Conservation (phyloP, 2,329 filamentous ascomycete genomes). For the Venturia carpophila region DNA sequence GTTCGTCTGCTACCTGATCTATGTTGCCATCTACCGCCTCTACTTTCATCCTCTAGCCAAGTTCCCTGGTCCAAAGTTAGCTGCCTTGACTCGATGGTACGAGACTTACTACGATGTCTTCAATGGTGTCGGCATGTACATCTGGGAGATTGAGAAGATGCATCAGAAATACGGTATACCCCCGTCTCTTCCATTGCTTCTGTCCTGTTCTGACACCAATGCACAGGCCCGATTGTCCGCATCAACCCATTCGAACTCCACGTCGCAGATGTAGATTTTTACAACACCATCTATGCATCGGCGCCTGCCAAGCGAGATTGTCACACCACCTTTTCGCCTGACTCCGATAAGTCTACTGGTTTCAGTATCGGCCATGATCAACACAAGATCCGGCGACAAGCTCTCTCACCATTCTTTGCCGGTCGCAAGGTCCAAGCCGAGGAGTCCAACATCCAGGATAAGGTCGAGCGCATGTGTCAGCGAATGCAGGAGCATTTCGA, state of each 20-base stretch:
- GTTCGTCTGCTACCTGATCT: conserved; percentile 2
- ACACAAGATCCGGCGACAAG: conserved; percentile 28
- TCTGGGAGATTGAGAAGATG: conserved; percentile 14
- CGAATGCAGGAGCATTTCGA: background rate
- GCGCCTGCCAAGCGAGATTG: conserved; percentile 6
- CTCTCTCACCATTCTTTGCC: conserved; percentile 30
- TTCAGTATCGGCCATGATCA: conserved; percentile 16
- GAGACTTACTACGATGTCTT: conserved; percentile 31
- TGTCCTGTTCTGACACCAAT: background rate
- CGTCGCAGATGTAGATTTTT: conserved; percentile 20
- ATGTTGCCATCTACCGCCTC: conserved; percentile 23
- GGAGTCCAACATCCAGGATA: conserved; percentile 25
- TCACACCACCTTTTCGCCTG: background rate
- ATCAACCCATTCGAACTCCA: conserved; percentile 25
- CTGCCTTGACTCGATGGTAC: conserved; percentile 28
- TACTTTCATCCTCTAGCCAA: conserved; percentile 27
- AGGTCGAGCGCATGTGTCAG: conserved; percentile 23
- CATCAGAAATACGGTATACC: conserved; percentile 18
- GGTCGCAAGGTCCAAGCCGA: conserved; percentile 25
- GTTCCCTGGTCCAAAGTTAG: conserved; percentile 30
- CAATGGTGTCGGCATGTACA: conserved; percentile 1
- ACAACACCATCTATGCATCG: conserved; percentile 20
- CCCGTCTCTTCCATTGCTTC: background rate
- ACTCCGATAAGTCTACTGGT: conserved; percentile 17
- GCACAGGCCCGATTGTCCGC: conserved; percentile 24